Base-by-base conservation (phyloP, 129 eudicot species). In the Flaveria ramosissima region DNA sequence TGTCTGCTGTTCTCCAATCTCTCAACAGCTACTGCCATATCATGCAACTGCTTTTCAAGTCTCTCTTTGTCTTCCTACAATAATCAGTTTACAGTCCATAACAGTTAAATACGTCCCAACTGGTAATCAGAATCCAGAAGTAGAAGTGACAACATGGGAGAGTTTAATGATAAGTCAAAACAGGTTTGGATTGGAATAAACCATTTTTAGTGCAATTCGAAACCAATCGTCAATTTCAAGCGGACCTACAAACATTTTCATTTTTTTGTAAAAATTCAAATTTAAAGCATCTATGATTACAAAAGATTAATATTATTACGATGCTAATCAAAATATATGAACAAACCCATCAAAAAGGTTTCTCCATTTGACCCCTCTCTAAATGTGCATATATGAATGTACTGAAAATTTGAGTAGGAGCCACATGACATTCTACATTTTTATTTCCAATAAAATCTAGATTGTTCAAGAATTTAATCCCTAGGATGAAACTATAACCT, bases 1-100 rank as follows among this genome's bases (percentile, higher is more conserved):
- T 93, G 98, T 73, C 98, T 87, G 83, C 98, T 89, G 75, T 74
- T 84, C 82, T 93, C 98, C 78, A 93, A 73, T 83, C 93, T 88
- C 84, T 93, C 98, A 74, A 93, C 85, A 80, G 91, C 95, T 47
- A 91, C 86, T 70, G 97, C 98, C 97, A 93, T 89, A 83, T 90
- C 93, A 84, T 93, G 98, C 92, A 90, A 75, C 72, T 90, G 96
- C 76, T 76, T 81, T 87, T 93, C 97, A 56, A 87, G 88, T 82
- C 85, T 90, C 85, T 90, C 96, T 82, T 87, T 93, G 59, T 93
- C 98, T 79, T 90, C 96, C 98, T 93, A 85, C 59, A 79, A 85
- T 65, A 39, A 45, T 27, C 76, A 71, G 26, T 66, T 39, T 26
- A 72, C 61, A 39, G 43, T 26, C 12, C 45, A 39, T 51, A 39